A percentile compares a stretch with the other conserved stretches of the same genome.
Evolutionary conservation across 2,329 filamentous ascomycete genomes (phyloP).

Genomic region (Monosporascus ibericus): DNA sequence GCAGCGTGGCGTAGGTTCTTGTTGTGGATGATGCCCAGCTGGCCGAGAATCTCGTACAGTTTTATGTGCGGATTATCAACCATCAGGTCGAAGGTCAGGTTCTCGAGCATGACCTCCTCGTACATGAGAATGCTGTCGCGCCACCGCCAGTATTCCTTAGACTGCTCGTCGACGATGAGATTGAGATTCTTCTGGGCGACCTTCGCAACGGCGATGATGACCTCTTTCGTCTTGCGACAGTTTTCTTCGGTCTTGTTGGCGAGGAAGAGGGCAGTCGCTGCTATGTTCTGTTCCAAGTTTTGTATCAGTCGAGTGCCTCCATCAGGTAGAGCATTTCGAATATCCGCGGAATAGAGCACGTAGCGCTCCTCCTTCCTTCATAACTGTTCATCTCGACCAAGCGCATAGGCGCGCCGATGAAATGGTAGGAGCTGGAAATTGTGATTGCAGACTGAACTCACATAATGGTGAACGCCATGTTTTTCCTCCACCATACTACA

Average conservation of each 20-base stretch:
- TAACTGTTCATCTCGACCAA: neutral
- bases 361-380: neutral
- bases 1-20: conserved; percentile 77
- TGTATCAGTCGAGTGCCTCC: conserved; percentile 8
- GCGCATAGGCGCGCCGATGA: too few species aligned
- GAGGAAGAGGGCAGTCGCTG: conserved; percentile 84
- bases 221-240: conserved; percentile 88
- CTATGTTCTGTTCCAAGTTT: conserved; percentile 57
- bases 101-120: conserved; percentile 88
- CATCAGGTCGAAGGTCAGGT: conserved; percentile 88
- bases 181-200: conserved; percentile 92
- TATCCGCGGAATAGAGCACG: neutral
- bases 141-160: conserved; percentile 98
- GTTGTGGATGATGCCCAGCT: conserved; percentile 69
- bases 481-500: conserved; percentile 71
- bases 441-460: conserved; percentile 36
- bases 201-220: conserved; percentile 89
- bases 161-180: conserved; percentile 89
- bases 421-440: too few species aligned
- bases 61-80: conserved; percentile 82
- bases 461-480: conserved; percentile 82
- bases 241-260: conserved; percentile 98
- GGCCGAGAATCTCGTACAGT: conserved; percentile 74
- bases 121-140: conserved; percentile 87
- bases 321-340: neutral